Base-by-base conservation (phyloP, 2,329 filamentous ascomycete genomes). In the Cladophialophora exuberans region DNA sequence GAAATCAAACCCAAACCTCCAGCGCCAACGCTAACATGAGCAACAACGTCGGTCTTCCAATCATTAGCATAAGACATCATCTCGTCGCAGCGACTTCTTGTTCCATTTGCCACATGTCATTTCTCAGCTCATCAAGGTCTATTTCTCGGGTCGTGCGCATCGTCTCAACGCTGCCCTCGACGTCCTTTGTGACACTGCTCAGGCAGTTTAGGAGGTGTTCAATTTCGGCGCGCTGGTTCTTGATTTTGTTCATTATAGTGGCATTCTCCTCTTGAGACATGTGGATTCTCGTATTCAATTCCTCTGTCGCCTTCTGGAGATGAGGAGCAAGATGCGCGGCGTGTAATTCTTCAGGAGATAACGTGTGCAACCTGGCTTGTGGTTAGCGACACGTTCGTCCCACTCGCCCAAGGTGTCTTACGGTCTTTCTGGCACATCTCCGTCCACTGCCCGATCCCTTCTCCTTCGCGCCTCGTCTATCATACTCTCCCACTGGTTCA, bases 401-500 rank as follows among this genome's bases (percentile, higher is more conserved):
- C n/a, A n/a, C n/a, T n/a, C n/a, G n/a, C n/a, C n/a, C n/a, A 36
- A 33, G 3, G 18, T 10, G 25, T 48, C 45, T 56, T 33, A 65
- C 57, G 56, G 51, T 56, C 57, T 59, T 35, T 41, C 43, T 11
- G 61, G 54, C 22, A 55, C 44, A 13, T 62, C 60, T 20, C 57
- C 62, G 26, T 59, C 54, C 10, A 62, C 56, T 11, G 52, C 51
- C 30, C 67, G 75, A 64, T 76, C 75, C 67, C 76, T 83, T 60
- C 82, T 73, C 60, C 69, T 67, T 63, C 76, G 79, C 9, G 83
- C 84, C 59, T 85, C 83, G 23, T 77, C 78, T 23, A 86, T 78
- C 59, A 84, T 71, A 31, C 76, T 72, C 65, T 87, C 84, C 60
- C 86, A 71, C 52, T 82, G 81, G 66, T 86, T 86, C 59, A 87